These are phyloP conservation scores for Kluyveromyces wickerhamii DNA, from an alignment of 805 yeast species.

Conservation along the genomic window DNA sequence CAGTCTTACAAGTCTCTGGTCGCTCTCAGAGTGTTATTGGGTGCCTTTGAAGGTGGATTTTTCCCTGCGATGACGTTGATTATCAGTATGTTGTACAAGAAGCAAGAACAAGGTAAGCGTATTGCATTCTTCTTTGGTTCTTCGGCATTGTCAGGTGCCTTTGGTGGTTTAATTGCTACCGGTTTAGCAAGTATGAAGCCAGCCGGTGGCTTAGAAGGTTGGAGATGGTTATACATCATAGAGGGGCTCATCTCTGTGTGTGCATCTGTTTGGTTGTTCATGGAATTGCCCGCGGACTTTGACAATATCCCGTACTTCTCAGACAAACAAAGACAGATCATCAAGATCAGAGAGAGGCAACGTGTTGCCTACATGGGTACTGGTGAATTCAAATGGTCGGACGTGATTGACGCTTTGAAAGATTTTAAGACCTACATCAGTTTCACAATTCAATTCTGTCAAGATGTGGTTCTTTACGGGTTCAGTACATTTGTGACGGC, in stretches of 20 bases:
- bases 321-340: conserved; percentile 24
- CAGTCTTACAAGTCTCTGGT: conserved; percentile 30
- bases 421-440: conserved; percentile 34
- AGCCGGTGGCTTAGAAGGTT: conserved; percentile 26
- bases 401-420: conserved; percentile 27
- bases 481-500: conserved; percentile 36
- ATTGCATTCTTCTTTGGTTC: conserved; percentile 35
- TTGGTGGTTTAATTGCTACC: conserved; percentile 38
- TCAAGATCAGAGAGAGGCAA: conserved; percentile 23
- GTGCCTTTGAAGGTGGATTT: conserved; percentile 37
- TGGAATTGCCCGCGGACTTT: conserved; percentile 31
- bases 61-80: conserved; percentile 34
- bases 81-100: conserved; percentile 32
- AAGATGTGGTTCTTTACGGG: conserved; percentile 36
- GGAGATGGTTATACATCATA: conserved; percentile 35
- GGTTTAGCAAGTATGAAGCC: conserved; percentile 29
- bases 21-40: conserved; percentile 36
- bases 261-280: conserved; percentile 21
- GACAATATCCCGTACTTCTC: conserved; percentile 27
- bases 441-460: conserved; percentile 37
- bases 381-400: conserved; percentile 24
- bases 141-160: conserved; percentile 38
- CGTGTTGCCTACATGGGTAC: conserved; percentile 24
- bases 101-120: conserved; percentile 32
- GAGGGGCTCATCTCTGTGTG: conserved; percentile 33